Percentiles rank a stretch among this genome's conserved stretches.
These are phyloP conservation scores for Lomentospora prolificans DNA, from an alignment of 2,329 filamentous ascomycete genomes.

Conservation along the genomic window DNA sequence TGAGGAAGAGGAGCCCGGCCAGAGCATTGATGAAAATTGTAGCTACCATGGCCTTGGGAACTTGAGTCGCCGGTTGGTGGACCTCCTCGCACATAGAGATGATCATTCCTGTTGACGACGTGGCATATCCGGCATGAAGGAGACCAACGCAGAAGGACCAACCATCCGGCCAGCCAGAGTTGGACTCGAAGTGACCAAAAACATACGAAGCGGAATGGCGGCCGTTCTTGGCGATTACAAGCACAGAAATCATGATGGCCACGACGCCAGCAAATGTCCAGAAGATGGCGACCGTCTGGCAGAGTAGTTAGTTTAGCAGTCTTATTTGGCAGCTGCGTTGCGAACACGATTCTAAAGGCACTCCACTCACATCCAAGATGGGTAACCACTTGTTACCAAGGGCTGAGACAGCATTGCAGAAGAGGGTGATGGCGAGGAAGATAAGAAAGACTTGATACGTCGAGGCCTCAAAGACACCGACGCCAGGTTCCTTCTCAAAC, in stretches of 20 bases:
- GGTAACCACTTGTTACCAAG: constrained; percentile 60
- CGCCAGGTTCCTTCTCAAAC: constrained; percentile 35
- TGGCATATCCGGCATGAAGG: constrained; percentile 63
- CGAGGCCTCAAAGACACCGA: constrained; percentile 34
- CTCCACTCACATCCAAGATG: constrained; percentile 52
- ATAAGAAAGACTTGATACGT: constrained; percentile 61
- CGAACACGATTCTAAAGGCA: constrained; percentile 8
- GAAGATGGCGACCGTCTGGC: constrained; percentile 59
- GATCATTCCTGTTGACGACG: constrained; percentile 71
- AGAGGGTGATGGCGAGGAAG: constrained; percentile 58
- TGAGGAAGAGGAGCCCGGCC: constrained; percentile 56
- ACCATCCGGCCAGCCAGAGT: constrained; percentile 59
- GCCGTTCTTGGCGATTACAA: constrained; percentile 59
- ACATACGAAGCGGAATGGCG: constrained; percentile 52
- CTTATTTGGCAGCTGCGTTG: background rate
- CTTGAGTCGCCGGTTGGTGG: constrained; percentile 52
- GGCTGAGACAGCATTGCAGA: constrained; percentile 55
- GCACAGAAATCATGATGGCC: constrained; percentile 51
- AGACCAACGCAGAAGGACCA: constrained; percentile 68
- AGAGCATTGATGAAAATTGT: constrained; percentile 58
- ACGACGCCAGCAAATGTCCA: constrained; percentile 66
- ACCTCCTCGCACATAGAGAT: constrained; percentile 73
- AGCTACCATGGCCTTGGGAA: constrained; percentile 62
- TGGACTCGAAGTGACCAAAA: constrained; percentile 58
- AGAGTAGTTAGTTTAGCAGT: background rate